phyloP scores from a whole-genome alignment of 805 yeast genomes.

The Sungouiozyma intestinalis region DNA sequence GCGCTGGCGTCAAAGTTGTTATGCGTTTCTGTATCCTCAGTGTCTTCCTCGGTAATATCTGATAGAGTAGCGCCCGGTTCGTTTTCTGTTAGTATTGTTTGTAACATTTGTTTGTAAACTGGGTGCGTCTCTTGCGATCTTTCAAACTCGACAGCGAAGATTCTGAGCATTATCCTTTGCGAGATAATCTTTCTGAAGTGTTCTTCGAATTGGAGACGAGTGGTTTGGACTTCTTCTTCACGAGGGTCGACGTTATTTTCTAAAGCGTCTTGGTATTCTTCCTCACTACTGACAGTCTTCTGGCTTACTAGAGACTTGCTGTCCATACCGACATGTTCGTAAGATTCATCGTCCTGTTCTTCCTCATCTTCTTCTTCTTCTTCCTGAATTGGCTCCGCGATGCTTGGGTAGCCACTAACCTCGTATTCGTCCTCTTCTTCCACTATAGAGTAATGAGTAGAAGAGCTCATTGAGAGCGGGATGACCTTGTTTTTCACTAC shows the following conservation, averaged over 20 bases:
- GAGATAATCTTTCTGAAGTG: constrained; percentile 20
- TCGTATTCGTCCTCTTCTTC: constrained; percentile 19
- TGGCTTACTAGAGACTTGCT: background rate
- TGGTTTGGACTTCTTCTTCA: constrained; percentile 1
- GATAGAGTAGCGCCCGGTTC: constrained; percentile 4
- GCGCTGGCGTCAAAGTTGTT: constrained; percentile 12
- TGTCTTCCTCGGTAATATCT: background rate
- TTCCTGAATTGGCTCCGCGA: constrained; percentile 14
- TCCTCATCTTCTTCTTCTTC: constrained; percentile 8
- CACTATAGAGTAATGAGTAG: constrained; percentile 15
- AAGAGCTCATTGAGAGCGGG: constrained; percentile 19
- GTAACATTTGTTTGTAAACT: constrained; percentile 3
- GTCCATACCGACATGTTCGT: background rate
- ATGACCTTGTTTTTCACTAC: constrained; percentile 28
- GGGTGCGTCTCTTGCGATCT: constrained; percentile 9
- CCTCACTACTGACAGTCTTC: background rate
- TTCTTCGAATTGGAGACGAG: constrained; percentile 9
- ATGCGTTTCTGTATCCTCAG: background rate
- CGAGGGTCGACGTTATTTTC: background rate
- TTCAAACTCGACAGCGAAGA: constrained; percentile 20
- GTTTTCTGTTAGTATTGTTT: background rate
- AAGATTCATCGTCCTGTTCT: background rate
- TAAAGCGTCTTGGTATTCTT: background rate
- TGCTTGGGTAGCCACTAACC: constrained; percentile 8
- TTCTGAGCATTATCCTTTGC: constrained; percentile 19